These are phyloP conservation scores for Xylariaceae sp. DNA, from an alignment of 2,329 filamentous ascomycete genomes.

Conservation along the genomic window DNA sequence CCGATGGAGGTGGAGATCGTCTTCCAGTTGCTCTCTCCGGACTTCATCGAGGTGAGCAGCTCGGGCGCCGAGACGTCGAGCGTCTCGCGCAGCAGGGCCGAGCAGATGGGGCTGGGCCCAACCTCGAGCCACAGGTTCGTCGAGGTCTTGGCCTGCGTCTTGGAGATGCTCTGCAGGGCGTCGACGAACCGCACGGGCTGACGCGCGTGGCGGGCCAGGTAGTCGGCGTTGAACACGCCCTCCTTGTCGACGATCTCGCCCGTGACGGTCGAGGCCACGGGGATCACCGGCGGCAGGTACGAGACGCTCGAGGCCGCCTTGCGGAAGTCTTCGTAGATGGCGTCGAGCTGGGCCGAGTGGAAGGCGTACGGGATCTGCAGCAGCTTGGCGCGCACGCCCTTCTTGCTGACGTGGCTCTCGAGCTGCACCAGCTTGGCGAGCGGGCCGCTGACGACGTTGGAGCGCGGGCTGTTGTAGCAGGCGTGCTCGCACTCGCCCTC, in stretches of 20 bases:
- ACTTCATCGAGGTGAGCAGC: slow-evolving; percentile 4
- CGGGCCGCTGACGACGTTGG: slow-evolving; percentile 44
- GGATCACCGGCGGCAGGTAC: slow-evolving; percentile 41
- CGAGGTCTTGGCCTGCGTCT: neutral
- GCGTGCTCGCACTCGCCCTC: slow-evolving; percentile 3
- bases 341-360: slow-evolving; percentile 44
- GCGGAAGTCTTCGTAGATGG: slow-evolving; percentile 51
- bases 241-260: slow-evolving; percentile 12
- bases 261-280: slow-evolving; percentile 24
- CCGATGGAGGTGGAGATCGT: slow-evolving; percentile 4
- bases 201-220: slow-evolving; percentile 11
- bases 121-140: slow-evolving; percentile 7
- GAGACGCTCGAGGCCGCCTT: slow-evolving; percentile 30
- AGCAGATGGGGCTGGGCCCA: slow-evolving; percentile 5
- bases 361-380: slow-evolving; percentile 45
- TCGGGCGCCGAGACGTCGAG: slow-evolving; percentile 1
- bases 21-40: slow-evolving; percentile 2
- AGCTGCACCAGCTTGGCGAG: slow-evolving; percentile 39
- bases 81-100: slow-evolving; percentile 4
- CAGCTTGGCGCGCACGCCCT: slow-evolving; percentile 34
- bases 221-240: slow-evolving; percentile 9
- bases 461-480: slow-evolving; percentile 7
- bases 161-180: slow-evolving; percentile 5
- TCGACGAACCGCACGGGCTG: slow-evolving; percentile 10
- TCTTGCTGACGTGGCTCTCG: slow-evolving; percentile 26